Evolutionary conservation across 2,329 filamentous ascomycete species (phyloP).

Genomic region (Didymella pinodella): DNA sequence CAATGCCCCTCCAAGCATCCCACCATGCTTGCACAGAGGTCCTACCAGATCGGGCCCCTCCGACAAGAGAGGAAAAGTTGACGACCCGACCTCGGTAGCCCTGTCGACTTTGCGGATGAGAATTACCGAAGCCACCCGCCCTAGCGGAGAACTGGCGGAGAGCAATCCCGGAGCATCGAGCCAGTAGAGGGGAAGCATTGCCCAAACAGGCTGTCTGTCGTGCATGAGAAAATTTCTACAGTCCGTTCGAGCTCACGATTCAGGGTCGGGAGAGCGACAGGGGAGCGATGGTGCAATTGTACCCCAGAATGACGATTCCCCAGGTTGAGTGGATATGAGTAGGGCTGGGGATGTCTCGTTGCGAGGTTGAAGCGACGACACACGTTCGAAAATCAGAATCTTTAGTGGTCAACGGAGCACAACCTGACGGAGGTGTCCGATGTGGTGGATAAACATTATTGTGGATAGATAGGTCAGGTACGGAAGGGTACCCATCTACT

Average conservation of each 20-base stretch:
- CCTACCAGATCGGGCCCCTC: neutral
- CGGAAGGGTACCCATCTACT: slow-evolving; percentile 1
- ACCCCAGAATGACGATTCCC: slow-evolving; percentile 18
- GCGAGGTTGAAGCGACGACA: slow-evolving; percentile 6
- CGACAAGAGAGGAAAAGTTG: neutral
- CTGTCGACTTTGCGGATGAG: neutral
- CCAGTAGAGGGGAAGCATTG: neutral
- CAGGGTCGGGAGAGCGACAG: neutral
- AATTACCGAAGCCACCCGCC: neutral
- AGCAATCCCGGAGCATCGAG: neutral
- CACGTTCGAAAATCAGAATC: neutral
- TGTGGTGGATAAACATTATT: neutral
- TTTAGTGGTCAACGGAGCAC: neutral
- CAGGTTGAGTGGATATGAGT: slow-evolving; percentile 1
- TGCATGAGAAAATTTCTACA: no score
- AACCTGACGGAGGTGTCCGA: neutral
- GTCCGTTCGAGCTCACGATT: no score
- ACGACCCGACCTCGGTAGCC: no score
- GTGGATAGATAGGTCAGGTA: neutral
- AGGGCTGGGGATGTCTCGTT: slow-evolving; percentile 3
- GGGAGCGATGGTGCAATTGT: slow-evolving; percentile 16
- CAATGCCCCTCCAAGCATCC: neutral
- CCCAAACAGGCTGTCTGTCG: neutral
- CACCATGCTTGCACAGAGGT: neutral
- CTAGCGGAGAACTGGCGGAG: neutral